Conservation (phyloP, 768 basidiomycete genomes). For the Paxillus involutus region DNA sequence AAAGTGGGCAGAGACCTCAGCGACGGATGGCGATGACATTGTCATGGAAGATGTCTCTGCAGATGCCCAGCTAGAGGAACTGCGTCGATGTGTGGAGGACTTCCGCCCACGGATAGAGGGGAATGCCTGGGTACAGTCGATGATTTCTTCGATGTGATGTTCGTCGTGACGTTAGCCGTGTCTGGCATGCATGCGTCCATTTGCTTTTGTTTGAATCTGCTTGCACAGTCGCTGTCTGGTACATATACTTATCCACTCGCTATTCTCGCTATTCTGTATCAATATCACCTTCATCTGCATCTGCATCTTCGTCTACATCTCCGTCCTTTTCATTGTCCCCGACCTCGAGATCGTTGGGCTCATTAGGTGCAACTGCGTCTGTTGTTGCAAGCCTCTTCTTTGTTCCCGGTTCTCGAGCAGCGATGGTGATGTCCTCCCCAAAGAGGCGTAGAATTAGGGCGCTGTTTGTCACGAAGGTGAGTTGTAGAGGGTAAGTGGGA, state of each 20-base stretch:
- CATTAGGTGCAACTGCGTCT: not conserved
- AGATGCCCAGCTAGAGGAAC: constrained; percentile 38
- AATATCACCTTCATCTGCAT: constrained; percentile 3
- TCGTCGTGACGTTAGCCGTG: not conserved
- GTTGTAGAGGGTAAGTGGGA: not conserved
- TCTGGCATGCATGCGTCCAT: not conserved
- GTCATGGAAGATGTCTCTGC: constrained; percentile 48
- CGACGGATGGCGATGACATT: constrained; percentile 43
- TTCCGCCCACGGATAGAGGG: constrained; percentile 70
- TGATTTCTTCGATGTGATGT: constrained; percentile 45
- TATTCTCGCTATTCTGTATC: constrained; percentile 15
- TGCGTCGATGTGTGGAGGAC: constrained; percentile 63
- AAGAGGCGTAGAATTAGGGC: constrained; percentile 87
- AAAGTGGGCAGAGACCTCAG: constrained; percentile 52
- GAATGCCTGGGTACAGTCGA: constrained; percentile 74
- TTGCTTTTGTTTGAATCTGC: not conserved
- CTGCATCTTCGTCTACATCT: constrained; percentile 5
- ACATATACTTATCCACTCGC: constrained; percentile 3
- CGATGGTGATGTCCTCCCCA: constrained; percentile 70
- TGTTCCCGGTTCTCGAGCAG: constrained; percentile 38
- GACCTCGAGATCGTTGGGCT: not conserved
- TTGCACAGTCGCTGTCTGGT: not conserved
- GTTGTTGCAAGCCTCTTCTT: constrained; percentile 13
- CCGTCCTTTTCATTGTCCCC: constrained; percentile 3
- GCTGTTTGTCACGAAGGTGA: constrained; percentile 38